These are phyloP conservation scores for Dichotomopilus funicola DNA, from an alignment of 2,329 filamentous ascomycete species.

Conservation along the genomic window DNA sequence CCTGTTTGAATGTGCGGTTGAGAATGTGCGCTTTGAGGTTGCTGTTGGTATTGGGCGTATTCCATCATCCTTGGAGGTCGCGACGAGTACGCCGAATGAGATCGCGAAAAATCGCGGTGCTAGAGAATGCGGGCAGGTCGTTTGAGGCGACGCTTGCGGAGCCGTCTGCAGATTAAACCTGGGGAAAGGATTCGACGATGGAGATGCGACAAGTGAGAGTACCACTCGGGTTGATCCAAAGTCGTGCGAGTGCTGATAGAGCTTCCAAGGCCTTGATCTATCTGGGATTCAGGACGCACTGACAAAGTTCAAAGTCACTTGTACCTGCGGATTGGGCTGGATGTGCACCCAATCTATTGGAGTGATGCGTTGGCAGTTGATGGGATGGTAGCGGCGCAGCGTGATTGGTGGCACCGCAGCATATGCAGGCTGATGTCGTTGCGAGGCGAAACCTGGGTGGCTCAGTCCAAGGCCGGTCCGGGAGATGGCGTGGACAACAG, in stretches of 20 bases:
- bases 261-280: constrained; percentile 27
- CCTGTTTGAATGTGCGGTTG: constrained; percentile 51
- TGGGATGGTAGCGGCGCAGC: constrained; percentile 45
- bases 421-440: constrained; percentile 53
- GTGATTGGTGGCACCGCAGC: constrained; percentile 49
- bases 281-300: constrained; percentile 42
- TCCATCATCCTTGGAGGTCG: constrained; percentile 52
- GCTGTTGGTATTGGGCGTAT: constrained; percentile 66
- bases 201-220: constrained; percentile 7
- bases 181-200: constrained; percentile 10
- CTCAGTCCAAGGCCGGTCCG: constrained; percentile 30
- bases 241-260: constrained; percentile 19
- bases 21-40: constrained; percentile 58
- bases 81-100: constrained; percentile 17
- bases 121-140: constrained; percentile 6
- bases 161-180: constrained; percentile 10
- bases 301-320: constrained; percentile 35
- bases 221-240: constrained; percentile 17
- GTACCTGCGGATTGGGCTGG: constrained; percentile 40
- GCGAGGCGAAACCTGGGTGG: constrained; percentile 33
- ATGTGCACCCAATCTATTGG: constrained; percentile 50
- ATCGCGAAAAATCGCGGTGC: constrained; percentile 15
- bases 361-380: constrained; percentile 56
- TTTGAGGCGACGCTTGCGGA: constrained; percentile 7
- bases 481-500: constrained; percentile 30